Evolutionary conservation across 768 basidiomycete species (phyloP).

Genomic region (Russula ochroleuca): DNA sequence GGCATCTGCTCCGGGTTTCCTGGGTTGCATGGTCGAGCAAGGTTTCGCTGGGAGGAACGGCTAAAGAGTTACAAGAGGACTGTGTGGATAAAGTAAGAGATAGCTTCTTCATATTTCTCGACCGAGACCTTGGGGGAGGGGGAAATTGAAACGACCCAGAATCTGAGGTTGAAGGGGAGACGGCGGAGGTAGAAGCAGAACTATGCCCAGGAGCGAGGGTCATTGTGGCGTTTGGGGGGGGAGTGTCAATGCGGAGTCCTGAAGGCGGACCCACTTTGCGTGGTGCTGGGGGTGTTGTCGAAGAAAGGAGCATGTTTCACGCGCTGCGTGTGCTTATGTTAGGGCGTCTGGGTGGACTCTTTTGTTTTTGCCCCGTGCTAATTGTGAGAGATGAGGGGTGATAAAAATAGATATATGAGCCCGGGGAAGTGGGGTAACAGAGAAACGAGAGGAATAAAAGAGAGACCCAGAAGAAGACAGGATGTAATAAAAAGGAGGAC

Average conservation of each 20-base stretch:
- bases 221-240: conserved; percentile 46
- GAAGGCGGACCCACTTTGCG: conserved; percentile 52
- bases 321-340: conserved; percentile 32
- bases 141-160: conserved; percentile 46
- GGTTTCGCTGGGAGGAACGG: conserved; percentile 36
- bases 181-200: conserved; percentile 44
- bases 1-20: conserved; percentile 50
- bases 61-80: conserved; percentile 52
- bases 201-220: conserved; percentile 44
- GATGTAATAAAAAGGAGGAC: neutral
- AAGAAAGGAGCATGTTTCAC: conserved; percentile 31
- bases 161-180: conserved; percentile 52
- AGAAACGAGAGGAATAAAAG: conserved; percentile 22
- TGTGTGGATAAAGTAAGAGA: conserved; percentile 63
- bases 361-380: neutral
- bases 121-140: conserved; percentile 41
- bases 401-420: conserved; percentile 31
- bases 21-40: conserved; percentile 33
- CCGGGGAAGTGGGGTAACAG: conserved; percentile 13
- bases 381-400: conserved; percentile 11
- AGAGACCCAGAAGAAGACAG: conserved; percentile 23
- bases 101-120: conserved; percentile 72
- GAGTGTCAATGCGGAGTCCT: conserved; percentile 56
- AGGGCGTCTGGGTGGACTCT: neutral
- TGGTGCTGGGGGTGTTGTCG: conserved; percentile 36